Evolutionary conservation across 208 protist species (phyloP).

Genomic region (Willaertia magna): DNA sequence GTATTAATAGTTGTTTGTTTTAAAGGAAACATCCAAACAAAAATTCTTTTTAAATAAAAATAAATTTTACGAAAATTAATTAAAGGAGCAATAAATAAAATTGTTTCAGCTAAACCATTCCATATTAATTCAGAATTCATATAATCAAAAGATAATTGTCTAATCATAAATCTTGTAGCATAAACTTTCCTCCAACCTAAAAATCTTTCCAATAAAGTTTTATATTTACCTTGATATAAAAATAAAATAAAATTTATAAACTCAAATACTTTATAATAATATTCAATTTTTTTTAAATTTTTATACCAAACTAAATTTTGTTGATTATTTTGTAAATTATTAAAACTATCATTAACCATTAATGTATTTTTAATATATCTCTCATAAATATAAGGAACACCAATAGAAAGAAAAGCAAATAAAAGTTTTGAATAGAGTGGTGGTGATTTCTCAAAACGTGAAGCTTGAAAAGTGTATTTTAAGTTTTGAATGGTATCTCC

Average conservation of each 20-base stretch:
- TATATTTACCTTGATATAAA: background rate
- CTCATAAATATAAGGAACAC: background rate
- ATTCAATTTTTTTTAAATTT: background rate
- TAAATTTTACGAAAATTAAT: background rate
- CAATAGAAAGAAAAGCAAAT: background rate
- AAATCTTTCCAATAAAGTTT: background rate
- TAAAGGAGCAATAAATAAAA: background rate
- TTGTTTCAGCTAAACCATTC: background rate
- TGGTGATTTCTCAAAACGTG: background rate
- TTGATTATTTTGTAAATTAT: no score
- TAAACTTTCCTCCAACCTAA: background rate
- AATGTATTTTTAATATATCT: background rate
- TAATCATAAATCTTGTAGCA: background rate
- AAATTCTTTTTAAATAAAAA: background rate
- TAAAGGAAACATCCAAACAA: background rate
- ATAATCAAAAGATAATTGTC: background rate
- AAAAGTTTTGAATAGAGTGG: background rate
- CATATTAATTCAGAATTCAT: constrained; percentile 8
- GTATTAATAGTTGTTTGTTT: background rate
- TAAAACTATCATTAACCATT: background rate
- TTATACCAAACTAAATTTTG: no score
- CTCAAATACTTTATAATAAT: background rate
- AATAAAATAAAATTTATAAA: constrained; percentile 4
- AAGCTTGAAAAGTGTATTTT: background rate
- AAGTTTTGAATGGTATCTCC: constrained; percentile 1